Evolutionary conservation across 1,284 basidiomycete genomes (phyloP).

Genomic region (Psilocybe mexicana): DNA sequence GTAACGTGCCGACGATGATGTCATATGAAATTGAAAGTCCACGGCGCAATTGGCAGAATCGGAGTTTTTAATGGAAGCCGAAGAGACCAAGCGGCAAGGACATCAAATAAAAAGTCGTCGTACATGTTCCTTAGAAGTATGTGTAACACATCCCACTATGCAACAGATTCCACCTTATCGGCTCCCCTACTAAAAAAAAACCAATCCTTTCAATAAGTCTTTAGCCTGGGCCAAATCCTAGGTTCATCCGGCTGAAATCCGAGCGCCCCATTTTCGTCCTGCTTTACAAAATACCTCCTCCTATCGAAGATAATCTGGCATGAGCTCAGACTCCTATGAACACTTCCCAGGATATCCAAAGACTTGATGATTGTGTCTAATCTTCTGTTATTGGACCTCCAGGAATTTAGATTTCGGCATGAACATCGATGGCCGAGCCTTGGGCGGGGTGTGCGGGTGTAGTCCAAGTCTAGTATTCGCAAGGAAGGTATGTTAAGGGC

Average conservation of each 20-base stretch:
- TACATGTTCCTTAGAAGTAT: no score
- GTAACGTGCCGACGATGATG: no score
- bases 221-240: neutral
- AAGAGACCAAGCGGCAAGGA: no score
- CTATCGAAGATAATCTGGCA: neutral
- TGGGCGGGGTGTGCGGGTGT: neutral
- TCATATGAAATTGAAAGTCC: no score
- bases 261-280: neutral
- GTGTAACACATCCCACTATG: no score
- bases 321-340: neutral
- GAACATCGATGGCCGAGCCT: neutral
- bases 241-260: neutral
- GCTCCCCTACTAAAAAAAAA: no score
- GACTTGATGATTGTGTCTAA: neutral
- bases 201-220: no score
- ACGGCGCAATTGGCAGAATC: no score
- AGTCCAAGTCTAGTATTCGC: neutral
- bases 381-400: neutral
- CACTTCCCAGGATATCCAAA: neutral
- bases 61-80: no score
- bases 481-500: neutral
- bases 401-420: neutral
- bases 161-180: no score
- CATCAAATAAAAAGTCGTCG: no score
- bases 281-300: neutral